Conservation (phyloP, 2,329 filamentous ascomycete genomes). For the Endocalyx cinctus region DNA sequence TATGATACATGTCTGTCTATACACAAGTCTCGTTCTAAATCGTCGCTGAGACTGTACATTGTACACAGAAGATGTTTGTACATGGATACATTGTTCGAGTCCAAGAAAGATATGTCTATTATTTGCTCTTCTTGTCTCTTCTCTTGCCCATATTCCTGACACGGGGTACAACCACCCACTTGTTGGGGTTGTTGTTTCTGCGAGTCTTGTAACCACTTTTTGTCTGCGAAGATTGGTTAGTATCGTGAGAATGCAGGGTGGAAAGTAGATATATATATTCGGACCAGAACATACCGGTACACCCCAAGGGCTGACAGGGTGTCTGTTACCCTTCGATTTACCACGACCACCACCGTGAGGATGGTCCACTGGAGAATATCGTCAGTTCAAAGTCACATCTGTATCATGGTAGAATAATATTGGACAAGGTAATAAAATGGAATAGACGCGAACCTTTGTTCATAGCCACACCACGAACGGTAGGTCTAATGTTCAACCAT, state of each 20-base stretch:
- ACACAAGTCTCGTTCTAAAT: conserved; percentile 17
- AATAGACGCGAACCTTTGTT: conserved; percentile 68
- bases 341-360: conserved; percentile 98
- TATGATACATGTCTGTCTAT: conserved; percentile 28
- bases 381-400: too few species aligned
- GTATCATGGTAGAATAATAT: too few species aligned
- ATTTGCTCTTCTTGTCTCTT: conserved; percentile 53
- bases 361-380: conserved; percentile 69
- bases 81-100: too few species aligned
- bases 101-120: too few species aligned
- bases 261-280: conserved; percentile 2
- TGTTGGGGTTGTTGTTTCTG: conserved; percentile 83
- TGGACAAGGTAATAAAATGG: not conserved
- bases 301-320: conserved; percentile 96
- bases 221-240: conserved; percentile 49
- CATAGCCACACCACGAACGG: conserved; percentile 97
- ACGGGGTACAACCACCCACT: conserved; percentile 79
- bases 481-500: conserved; percentile 91
- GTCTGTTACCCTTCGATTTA: conserved; percentile 97
- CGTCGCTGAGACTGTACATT: conserved; percentile 15
- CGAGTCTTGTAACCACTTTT: conserved; percentile 92
- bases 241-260: conserved; percentile 1
- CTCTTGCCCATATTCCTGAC: conserved; percentile 89
- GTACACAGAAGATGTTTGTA: too few species aligned
- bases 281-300: conserved; percentile 65